phyloP scores from a whole-genome alignment of 305 asterid species.

The Fraxinus greggii region DNA sequence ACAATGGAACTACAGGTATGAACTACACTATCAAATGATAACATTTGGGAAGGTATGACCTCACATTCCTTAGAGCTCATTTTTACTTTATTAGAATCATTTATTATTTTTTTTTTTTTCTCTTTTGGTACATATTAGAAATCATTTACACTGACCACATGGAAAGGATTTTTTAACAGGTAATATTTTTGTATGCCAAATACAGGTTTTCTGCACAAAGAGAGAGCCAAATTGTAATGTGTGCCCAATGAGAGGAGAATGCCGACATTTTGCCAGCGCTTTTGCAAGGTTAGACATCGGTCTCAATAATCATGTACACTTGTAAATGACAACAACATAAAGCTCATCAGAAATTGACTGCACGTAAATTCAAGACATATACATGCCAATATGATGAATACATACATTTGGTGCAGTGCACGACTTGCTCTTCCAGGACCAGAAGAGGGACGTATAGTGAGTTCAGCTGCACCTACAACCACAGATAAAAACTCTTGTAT shows the following conservation, averaged over 20 bases:
- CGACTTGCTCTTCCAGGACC: constrained; percentile 85
- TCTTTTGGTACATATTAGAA: not conserved
- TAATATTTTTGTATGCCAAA: constrained; percentile 10
- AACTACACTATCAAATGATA: constrained; percentile 95
- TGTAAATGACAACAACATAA: not conserved
- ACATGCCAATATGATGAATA: not conserved
- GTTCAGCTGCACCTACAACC: constrained; percentile 40
- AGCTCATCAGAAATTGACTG: not conserved
- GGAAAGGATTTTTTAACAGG: constrained; percentile 12
- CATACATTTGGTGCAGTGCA: constrained; percentile 55
- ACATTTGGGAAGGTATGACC: constrained; percentile 90
- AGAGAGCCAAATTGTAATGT: constrained; percentile 91
- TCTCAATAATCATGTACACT: constrained; percentile 18
- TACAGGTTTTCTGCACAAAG: constrained; percentile 97
- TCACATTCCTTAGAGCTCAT: constrained; percentile 8
- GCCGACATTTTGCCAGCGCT: constrained; percentile 98
- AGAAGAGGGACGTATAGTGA: constrained; percentile 53
- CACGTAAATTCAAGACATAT: not conserved
- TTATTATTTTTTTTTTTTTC: not conserved
- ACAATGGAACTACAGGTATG: constrained; percentile 64
- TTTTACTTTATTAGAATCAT: not conserved
- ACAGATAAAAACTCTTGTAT: constrained; percentile 30
- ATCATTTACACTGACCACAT: not conserved
- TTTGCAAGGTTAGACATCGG: constrained; percentile 69
- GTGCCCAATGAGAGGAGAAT: constrained; percentile 89